Evolutionary conservation across 1,284 basidiomycete species (phyloP), one percentile per base, ranked within the genome.

Genomic region (Cryptococcus sp.): DNA sequence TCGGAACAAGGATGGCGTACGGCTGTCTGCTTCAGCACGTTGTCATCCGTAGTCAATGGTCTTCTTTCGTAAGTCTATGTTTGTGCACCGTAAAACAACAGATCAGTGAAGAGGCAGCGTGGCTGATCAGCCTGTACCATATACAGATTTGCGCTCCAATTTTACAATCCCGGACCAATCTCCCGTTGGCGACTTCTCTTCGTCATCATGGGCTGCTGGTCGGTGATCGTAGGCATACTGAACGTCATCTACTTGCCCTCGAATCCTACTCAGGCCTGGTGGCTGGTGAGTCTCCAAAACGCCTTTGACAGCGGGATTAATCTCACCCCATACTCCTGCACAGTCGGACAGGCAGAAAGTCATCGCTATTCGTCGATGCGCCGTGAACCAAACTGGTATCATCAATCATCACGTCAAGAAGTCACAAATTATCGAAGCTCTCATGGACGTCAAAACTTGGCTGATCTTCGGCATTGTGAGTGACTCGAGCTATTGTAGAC

Each of bases 381-480:
- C 53, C 2, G 47, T 31, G 0, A 71, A 72, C 54, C 63, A 61
- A 7, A 70, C 72, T 1, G 71, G 73, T 47, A 59, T 70, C 22
- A 53, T 65, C 40, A 73, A 72, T 60, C 60, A 62, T 50, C 53
- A 50, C 20, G 61, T 63, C 60, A 70, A 66, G 46, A 46, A 45
- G 45, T 51, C 47, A 3, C 67, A 69, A 35, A 27, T 67, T 19
- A 45, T 39, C 13, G 67, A 70, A 50, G 63, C 65, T 7, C 54
- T 67, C 20, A 11, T 50, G 13, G 66, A 67, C 51, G 55, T 58
- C 5, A 66, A 63, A 39, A 53, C 60, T 1, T 63, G 64, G 60
- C 45, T 69, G 15, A 51, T 67, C 38, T 50, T 50, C 48, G 23
- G n/a, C 16, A 50, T 50, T 23, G 48, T 50, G 35, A 39, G 48